Evolutionary conservation across 2,329 filamentous ascomycete genomes (phyloP).

Genomic region (Alternaria panax): DNA sequence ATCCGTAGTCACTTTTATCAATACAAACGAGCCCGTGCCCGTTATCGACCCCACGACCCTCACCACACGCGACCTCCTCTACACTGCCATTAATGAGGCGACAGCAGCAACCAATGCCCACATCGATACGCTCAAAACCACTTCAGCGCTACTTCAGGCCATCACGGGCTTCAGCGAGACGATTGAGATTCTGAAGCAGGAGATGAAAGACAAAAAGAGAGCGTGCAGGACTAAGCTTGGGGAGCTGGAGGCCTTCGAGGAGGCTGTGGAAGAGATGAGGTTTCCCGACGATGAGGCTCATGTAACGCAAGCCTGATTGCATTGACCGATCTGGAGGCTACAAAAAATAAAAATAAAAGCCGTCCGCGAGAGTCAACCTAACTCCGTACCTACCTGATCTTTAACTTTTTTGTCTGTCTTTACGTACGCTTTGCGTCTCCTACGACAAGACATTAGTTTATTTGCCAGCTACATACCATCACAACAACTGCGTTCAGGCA

Average conservation of each 20-base stretch:
- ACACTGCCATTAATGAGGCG: slow-evolving; percentile 20
- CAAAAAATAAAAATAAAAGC: not conserved
- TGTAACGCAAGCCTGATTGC: not conserved
- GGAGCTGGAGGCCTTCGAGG: slow-evolving; percentile 17
- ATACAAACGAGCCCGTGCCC: not conserved
- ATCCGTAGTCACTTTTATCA: not conserved
- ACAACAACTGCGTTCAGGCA: not conserved
- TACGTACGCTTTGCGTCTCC: not conserved
- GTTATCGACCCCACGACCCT: not conserved
- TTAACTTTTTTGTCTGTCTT: not conserved
- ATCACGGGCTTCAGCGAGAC: slow-evolving; percentile 25
- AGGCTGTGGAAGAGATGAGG: not conserved
- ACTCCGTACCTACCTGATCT: not conserved
- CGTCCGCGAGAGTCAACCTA: not conserved
- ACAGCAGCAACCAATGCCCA: slow-evolving; percentile 4
- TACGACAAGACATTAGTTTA: not conserved
- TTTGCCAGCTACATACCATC: not conserved
- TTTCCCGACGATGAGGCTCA: not conserved
- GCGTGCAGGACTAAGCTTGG: slow-evolving; percentile 17
- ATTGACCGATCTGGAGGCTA: not conserved
- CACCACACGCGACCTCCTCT: slow-evolving; percentile 18
- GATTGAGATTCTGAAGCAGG: slow-evolving; percentile 12
- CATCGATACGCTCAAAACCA: slow-evolving; percentile 22
- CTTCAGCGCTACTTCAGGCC: slow-evolving; percentile 19
- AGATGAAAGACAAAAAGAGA: slow-evolving; percentile 20